A percentile compares a stretch with the other conserved stretches of the same genome.
These are phyloP conservation scores for Kuraishia piskuri DNA, from an alignment of 805 yeast genomes.

Conservation along the genomic window DNA sequence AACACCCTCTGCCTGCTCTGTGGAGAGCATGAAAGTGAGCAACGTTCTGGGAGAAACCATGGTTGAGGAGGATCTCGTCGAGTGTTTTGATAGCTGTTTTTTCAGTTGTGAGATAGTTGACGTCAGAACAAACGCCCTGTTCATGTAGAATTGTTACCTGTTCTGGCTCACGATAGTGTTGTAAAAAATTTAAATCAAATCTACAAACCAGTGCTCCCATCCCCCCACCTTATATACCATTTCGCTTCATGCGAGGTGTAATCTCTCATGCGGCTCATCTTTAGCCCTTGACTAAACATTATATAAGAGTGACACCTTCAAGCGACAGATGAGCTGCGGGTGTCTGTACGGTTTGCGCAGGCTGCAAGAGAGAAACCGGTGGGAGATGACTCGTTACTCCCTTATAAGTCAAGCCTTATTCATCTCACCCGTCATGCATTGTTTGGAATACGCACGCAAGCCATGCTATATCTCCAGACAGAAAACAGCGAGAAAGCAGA, in stretches of 20 bases:
- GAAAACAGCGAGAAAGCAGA: not conserved
- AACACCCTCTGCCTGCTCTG: slow-evolving; percentile 75
- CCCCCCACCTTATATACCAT: not conserved
- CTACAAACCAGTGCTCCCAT: not conserved
- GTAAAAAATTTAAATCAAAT: too few relatives aligned
- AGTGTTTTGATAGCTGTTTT: not conserved
- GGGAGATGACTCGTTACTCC: not conserved
- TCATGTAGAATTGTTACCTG: too few relatives aligned
- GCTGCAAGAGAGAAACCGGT: not conserved
- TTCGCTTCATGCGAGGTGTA: not conserved
- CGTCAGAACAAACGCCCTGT: not conserved
- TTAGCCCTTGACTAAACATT: not conserved
- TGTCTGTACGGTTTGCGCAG: not conserved
- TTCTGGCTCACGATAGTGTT: not conserved
- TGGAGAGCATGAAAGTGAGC: slow-evolving; percentile 43
- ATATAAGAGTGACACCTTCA: not conserved
- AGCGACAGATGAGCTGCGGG: not conserved
- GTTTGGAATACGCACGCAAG: not conserved
- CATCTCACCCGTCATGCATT: not conserved
- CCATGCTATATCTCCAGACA: not conserved
- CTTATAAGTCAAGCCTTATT: not conserved
- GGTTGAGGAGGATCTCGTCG: not conserved
- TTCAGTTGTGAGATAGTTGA: not conserved
- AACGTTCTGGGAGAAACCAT: slow-evolving; percentile 30
- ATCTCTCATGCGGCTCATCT: not conserved